phyloP scores from a whole-genome alignment of 1,284 basidiomycete species.

The Mycena sp. region DNA sequence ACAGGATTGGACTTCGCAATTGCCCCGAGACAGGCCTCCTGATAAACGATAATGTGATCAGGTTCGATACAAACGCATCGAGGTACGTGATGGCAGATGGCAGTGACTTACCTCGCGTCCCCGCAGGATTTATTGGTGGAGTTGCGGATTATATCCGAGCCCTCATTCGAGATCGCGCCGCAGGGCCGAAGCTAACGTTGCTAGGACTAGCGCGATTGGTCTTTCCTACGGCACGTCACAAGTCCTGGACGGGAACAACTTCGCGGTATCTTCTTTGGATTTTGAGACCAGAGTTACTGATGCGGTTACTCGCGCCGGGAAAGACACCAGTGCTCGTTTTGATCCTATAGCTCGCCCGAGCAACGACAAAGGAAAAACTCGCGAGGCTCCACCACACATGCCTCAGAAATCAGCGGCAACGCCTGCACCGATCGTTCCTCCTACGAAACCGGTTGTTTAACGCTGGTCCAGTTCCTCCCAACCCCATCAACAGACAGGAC shows the following conservation, averaged over 20 bases:
- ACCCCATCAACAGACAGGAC: conserved; percentile 27
- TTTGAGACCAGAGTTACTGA: background rate
- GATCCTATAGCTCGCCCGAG: background rate
- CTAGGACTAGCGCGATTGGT: background rate
- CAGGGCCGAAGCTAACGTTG: too few relatives aligned
- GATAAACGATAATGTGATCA: too few relatives aligned
- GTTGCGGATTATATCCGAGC: too few relatives aligned
- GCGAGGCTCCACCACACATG: background rate
- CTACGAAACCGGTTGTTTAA: background rate
- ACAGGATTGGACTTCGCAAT: too few relatives aligned
- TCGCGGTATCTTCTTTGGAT: conserved; percentile 7
- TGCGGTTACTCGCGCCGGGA: background rate
- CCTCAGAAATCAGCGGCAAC: background rate
- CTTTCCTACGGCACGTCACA: background rate
- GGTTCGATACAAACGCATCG: too few relatives aligned
- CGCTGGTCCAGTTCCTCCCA: conserved; percentile 5
- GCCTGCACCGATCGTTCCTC: background rate
- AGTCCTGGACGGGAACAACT: background rate
- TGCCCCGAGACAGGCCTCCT: too few relatives aligned
- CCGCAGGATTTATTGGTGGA: too few relatives aligned
- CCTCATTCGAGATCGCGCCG: too few relatives aligned
- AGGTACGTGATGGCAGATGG: too few relatives aligned
- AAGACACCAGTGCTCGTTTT: background rate
- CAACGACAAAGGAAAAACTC: conserved; percentile 1
- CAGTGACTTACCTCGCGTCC: too few relatives aligned